Evolutionary conservation across 441 rosid species (phyloP), one percentile per base, ranked within the genome.

Genomic region (Adansonia madagascariensis): DNA sequence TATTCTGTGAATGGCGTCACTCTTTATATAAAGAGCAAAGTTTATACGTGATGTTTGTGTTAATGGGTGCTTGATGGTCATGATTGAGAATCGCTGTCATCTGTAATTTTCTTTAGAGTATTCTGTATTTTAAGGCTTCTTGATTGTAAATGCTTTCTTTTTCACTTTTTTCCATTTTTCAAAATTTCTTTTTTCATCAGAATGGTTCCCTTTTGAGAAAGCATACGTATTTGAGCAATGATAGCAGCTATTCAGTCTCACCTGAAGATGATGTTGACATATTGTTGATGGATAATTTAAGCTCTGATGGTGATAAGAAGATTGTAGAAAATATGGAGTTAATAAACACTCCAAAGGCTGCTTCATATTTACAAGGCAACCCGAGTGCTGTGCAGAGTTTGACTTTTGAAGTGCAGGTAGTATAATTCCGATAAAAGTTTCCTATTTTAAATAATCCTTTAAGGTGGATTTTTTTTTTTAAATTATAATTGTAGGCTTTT

Each of bases 361-460:
- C 87, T 80, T 81, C 83, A 18, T 18, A 75, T 65, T 64, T 79
- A 71, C 89, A 85, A 78, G 73, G 75, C 77, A 89, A 92, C 83
- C 80, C 86, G 57, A 87, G 80, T 76, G 59, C 80, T 76, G 74
- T 78, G 57, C 90, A 78, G 81, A 93, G 97, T 88, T 86, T 90
- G 78, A 93, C 98, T 62, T 91, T 97, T 77, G 99, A 97, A 91
- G 91, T 97, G 56, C 98, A 97, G 97, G 99, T 94, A 81, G 72
- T 75, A 27, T 56, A 44, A 49, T 65, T 49, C 14, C 47, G 2
- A 18, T 12, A 12, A 27, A 39, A 44, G 52, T 57, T 50, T 31
- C 8, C 18, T 50, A 64, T 17, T 22, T 64, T 62, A 52, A 24
- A 41, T 50, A 52, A 64, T 75, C 17, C 47, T n/a, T 75, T 47